Percentiles rank a stretch among this genome's conserved stretches.
Evolutionary conservation across 768 basidiomycete genomes (phyloP).

Genomic region (Boletus rubescentipes): DNA sequence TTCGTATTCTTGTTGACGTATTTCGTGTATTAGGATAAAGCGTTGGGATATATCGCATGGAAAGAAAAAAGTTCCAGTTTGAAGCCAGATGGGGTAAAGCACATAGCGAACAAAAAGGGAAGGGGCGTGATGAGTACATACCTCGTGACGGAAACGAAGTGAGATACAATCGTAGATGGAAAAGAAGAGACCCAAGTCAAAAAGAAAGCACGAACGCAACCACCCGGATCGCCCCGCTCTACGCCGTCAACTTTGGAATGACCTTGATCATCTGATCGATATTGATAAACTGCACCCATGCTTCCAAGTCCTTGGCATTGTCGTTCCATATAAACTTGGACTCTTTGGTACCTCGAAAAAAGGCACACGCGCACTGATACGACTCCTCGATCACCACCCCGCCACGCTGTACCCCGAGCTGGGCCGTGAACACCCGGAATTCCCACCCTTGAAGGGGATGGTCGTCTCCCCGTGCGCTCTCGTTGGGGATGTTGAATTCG

Average conservation of each 20-base stretch:
- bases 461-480: conserved; percentile 64
- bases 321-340: conserved; percentile 74
- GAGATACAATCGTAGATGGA: no score
- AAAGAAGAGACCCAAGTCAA: no score
- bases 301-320: conserved; percentile 62
- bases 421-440: conserved; percentile 76
- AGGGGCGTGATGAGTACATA: not conserved
- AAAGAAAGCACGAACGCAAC: no score
- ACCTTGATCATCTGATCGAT: conserved; percentile 82
- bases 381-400: conserved; percentile 55
- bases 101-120: not conserved
- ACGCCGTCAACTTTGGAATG: conserved; percentile 69
- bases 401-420: conserved; percentile 63
- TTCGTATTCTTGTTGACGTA: not conserved
- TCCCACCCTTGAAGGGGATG: conserved; percentile 79
- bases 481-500: conserved; percentile 72
- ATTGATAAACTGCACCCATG: conserved; percentile 83
- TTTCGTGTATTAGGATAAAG: conserved; percentile 7
- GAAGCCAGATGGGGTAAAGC: not conserved
- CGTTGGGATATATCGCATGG: conserved; percentile 11
- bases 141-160: not conserved
- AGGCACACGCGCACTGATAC: conserved; percentile 77
- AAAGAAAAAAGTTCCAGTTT: not conserved
- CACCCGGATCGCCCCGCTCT: not conserved
- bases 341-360: conserved; percentile 66